Evolutionary conservation across 2,329 filamentous ascomycete species (phyloP), one percentile per base, ranked within the genome.

Genomic region (Westerdykella sp.): DNA sequence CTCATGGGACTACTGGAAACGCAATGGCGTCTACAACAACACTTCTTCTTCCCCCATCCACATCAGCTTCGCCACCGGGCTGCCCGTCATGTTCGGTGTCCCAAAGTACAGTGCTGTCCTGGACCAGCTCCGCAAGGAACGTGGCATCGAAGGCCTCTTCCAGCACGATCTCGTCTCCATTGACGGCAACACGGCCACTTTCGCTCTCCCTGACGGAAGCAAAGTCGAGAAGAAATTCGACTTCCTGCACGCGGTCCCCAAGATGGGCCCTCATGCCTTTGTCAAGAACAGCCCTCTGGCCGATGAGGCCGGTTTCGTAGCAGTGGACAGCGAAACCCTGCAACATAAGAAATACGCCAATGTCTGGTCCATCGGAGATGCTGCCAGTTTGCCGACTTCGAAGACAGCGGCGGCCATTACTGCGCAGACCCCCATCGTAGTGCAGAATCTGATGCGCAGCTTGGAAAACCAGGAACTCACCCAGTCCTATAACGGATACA

Each of bases 361-460:
- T 34, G 49, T 69, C 37, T 69, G 66, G 66, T 67, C 65, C 4
- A 50, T 57, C 1, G 66, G 66, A 39, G 66, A 69, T 47, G 66
- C 66, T 4, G 62, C 66, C 1, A 57, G 51, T 9, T 47, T 69
- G 1, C 65, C 66, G 0, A 69, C 66, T 1, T 67, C 65, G 32
- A 69, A 69, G 47, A 69, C 66, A 0, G 63, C 58, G 0, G 66
- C 66, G 2, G 66, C 66, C 1, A 63, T 69, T 31, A 69, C 66
- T 0, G 50, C 65, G 0, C 58, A 68, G 46, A 53, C 65, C 6
- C 66, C 66, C 0, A 54, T 69, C 0, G 44, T 69, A 5, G 62
- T 67, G 1, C 48, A 43, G 11, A 69, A 69, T 51, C n/a, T 69
- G 23, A 42, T 69, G 18, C 51, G 42, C 5, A 42, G 49, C 6